These are phyloP conservation scores for Ligustrum vulgare DNA, from an alignment of 257 asterid genomes.

Conservation along the genomic window DNA sequence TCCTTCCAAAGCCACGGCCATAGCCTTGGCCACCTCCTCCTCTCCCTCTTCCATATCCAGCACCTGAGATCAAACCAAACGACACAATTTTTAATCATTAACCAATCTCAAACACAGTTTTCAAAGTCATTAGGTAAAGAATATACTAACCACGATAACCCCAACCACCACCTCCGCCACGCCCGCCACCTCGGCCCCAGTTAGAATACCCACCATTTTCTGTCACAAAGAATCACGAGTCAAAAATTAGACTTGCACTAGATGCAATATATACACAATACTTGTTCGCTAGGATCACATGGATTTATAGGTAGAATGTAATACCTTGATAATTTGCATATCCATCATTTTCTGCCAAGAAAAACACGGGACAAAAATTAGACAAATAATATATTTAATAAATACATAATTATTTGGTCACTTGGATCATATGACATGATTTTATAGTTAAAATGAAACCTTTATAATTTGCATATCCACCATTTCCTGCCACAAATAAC, in stretches of 20 bases:
- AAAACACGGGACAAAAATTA: neutral
- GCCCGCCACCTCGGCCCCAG: slow-evolving; percentile 52
- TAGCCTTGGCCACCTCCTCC: slow-evolving; percentile 70
- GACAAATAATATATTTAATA: neutral
- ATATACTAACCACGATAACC: slow-evolving; percentile 65
- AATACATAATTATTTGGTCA: neutral
- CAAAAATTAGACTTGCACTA: neutral
- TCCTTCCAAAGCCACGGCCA: slow-evolving; percentile 61
- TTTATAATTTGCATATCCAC: slow-evolving; percentile 45
- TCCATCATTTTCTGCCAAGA: slow-evolving; percentile 47
- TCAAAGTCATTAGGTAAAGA: neutral
- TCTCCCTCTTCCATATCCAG: slow-evolving; percentile 77
- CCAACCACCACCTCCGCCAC: slow-evolving; percentile 42
- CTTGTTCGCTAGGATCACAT: neutral
- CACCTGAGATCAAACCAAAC: slow-evolving; percentile 37
- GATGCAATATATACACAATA: neutral
- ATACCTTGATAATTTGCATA: slow-evolving; percentile 51
- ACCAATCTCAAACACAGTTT: neutral
- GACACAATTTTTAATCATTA: neutral
- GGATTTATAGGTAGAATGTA: neutral
- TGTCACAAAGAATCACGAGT: slow-evolving; percentile 17
- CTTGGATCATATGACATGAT: neutral
- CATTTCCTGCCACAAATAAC: slow-evolving; percentile 22
- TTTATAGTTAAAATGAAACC: neutral
- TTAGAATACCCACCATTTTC: slow-evolving; percentile 54